Conservation (phyloP, 495 filamentous ascomycete species). For the Lophiotrema nucula region DNA sequence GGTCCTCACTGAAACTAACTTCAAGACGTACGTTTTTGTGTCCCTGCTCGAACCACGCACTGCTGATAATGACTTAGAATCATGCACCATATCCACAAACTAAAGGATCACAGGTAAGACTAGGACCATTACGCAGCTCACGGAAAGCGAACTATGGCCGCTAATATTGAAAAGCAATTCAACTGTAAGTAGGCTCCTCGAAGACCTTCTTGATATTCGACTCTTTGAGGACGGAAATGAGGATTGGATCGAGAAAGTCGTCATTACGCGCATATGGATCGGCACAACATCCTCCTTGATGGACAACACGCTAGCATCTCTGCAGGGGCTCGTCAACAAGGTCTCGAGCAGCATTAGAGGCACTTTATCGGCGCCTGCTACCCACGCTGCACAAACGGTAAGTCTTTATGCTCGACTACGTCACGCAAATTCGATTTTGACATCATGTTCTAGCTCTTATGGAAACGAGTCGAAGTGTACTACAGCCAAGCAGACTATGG, state of each 20-base stretch:
- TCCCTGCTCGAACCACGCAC: background rate
- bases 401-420: background rate
- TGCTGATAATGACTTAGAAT: constrained; percentile 42
- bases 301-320: constrained; percentile 30
- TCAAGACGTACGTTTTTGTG: constrained; percentile 52
- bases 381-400: constrained; percentile 64
- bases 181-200: constrained; percentile 55
- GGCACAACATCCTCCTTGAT: constrained; percentile 42
- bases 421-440: too few relatives aligned
- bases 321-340: constrained; percentile 45
- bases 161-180: too few relatives aligned
- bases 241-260: constrained; percentile 62
- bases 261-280: constrained; percentile 64
- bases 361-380: constrained; percentile 52
- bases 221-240: constrained; percentile 44
- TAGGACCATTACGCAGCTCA: too few relatives aligned
- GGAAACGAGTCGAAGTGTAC: constrained; percentile 67
- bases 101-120: constrained; percentile 47
- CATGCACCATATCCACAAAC: constrained; percentile 66
- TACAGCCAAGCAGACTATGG: constrained; percentile 54
- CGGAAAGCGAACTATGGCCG: too few relatives aligned
- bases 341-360: constrained; percentile 40
- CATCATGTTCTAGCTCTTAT: constrained; percentile 60
- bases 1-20: constrained; percentile 58
- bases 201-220: constrained; percentile 56